phyloP scores from a whole-genome alignment of 2,329 filamentous ascomycete genomes.

The Coniochaeta sp. region DNA sequence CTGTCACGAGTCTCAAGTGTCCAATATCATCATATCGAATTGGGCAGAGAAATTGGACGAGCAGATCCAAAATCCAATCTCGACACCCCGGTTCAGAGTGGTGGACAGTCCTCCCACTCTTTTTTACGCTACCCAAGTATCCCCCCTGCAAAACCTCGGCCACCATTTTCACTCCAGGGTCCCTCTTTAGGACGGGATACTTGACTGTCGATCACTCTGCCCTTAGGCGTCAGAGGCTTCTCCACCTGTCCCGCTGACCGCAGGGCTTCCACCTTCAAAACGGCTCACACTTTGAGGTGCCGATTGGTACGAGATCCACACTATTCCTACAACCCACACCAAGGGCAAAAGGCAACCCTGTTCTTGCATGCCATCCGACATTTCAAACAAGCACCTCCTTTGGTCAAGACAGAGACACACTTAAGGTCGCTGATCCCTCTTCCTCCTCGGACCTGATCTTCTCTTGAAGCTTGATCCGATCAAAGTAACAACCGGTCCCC shows the following conservation, averaged over 20 bases:
- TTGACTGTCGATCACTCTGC: slow-evolving; percentile 47
- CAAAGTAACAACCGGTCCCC: slow-evolving; percentile 9
- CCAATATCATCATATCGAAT: background rate
- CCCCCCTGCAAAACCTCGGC: slow-evolving; percentile 34
- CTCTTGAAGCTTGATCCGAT: slow-evolving; percentile 26
- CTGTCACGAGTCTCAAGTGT: slow-evolving; percentile 5
- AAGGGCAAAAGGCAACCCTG: slow-evolving; percentile 10
- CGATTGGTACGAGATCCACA: slow-evolving; percentile 31
- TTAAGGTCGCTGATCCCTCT: slow-evolving; percentile 56
- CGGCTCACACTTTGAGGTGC: slow-evolving; percentile 23
- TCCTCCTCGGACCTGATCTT: slow-evolving; percentile 15
- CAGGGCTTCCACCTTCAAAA: slow-evolving; percentile 34
- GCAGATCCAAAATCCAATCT: background rate
- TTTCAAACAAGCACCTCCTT: slow-evolving; percentile 28
- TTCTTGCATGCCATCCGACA: slow-evolving; percentile 20
- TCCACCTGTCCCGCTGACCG: slow-evolving; percentile 36
- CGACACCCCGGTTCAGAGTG: background rate
- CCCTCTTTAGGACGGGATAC: slow-evolving; percentile 38
- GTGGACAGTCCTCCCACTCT: slow-evolving; percentile 1
- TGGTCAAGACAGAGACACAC: slow-evolving; percentile 33
- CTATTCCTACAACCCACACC: slow-evolving; percentile 17
- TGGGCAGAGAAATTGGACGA: background rate
- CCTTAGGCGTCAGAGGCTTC: slow-evolving; percentile 43
- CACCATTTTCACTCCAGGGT: slow-evolving; percentile 18
- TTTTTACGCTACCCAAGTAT: background rate